Percentiles rank a stretch among this genome's conserved stretches.
Evolutionary conservation across 2,329 filamentous ascomycete genomes (phyloP).

Genomic region (Cyclaneusma minus): DNA sequence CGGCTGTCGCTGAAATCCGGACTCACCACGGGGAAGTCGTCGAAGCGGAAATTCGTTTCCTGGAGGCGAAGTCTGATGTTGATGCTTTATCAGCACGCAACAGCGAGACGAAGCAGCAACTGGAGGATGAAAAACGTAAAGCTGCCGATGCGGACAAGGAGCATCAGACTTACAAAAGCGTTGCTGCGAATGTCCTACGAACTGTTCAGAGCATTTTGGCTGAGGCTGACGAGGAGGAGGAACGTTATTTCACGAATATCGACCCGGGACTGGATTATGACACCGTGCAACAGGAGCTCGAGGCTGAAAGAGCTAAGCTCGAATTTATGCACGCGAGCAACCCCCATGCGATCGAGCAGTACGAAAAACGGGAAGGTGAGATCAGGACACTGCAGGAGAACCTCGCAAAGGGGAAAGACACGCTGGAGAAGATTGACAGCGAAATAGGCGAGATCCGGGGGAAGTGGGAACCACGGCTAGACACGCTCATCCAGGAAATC

Average conservation of each 20-base stretch:
- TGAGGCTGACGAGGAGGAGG: slow-evolving; percentile 21
- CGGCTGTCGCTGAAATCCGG: slow-evolving; percentile 46
- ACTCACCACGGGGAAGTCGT: slow-evolving; percentile 46
- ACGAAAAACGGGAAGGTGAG: slow-evolving; percentile 52
- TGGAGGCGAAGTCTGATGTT: slow-evolving; percentile 76
- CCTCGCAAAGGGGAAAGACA: slow-evolving; percentile 40
- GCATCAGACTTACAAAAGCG: slow-evolving; percentile 21
- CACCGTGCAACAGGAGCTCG: slow-evolving; percentile 57
- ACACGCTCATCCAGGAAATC: slow-evolving; percentile 63
- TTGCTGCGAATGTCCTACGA: slow-evolving; percentile 23
- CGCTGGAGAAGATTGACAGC: slow-evolving; percentile 36
- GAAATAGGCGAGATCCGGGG: slow-evolving; percentile 51
- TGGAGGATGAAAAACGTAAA: slow-evolving; percentile 29
- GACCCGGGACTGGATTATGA: slow-evolving; percentile 37
- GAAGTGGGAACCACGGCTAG: slow-evolving; percentile 73
- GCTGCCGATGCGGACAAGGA: slow-evolving; percentile 23
- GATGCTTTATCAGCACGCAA: slow-evolving; percentile 54
- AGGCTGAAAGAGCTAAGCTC: slow-evolving; percentile 57
- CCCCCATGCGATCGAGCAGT: slow-evolving; percentile 60
- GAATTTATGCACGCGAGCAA: slow-evolving; percentile 70
- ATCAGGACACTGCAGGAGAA: slow-evolving; percentile 50
- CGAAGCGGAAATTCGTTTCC: slow-evolving; percentile 51
- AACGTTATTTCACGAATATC: slow-evolving; percentile 24
- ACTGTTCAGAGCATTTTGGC: slow-evolving; percentile 18
- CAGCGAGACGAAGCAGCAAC: slow-evolving; percentile 33